These are phyloP conservation scores for Pyrenochaeta sp. DNA, from an alignment of 2,329 filamentous ascomycete species.

Conservation along the genomic window DNA sequence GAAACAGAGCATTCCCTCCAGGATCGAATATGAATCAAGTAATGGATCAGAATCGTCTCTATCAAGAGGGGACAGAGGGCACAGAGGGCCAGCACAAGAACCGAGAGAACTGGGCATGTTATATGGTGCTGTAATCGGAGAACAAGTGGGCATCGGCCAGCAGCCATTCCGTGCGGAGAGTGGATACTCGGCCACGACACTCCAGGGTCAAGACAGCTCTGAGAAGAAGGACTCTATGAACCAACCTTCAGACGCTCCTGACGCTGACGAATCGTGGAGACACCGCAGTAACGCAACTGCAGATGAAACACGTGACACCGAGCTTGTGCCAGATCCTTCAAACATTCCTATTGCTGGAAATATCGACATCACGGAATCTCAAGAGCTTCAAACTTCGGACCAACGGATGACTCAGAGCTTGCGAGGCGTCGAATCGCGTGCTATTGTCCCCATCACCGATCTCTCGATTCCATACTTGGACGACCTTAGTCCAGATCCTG, in stretches of 20 bases:
- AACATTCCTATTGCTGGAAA: background rate
- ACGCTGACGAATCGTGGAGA: background rate
- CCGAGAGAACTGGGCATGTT: constrained; percentile 8
- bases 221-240: background rate
- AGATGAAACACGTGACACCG: background rate
- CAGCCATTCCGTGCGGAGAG: constrained; percentile 6
- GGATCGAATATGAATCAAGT: constrained; percentile 20
- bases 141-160: constrained; percentile 15
- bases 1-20: constrained; percentile 5
- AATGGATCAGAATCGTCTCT: too few species aligned
- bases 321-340: background rate
- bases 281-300: background rate
- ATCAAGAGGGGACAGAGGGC: too few species aligned
- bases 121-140: constrained; percentile 16
- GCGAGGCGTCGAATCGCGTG: background rate
- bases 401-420: constrained; percentile 2
- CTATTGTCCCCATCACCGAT: background rate
- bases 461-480: background rate
- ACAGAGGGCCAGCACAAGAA: too few species aligned
- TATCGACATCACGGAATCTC: background rate
- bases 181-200: background rate
- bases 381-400: background rate
- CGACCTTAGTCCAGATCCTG: background rate
- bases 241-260: background rate
- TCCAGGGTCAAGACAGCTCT: background rate